These are phyloP conservation scores for Elongisporangium prolatum DNA, from an alignment of 352 stramenopile genomes.

Conservation along the genomic window DNA sequence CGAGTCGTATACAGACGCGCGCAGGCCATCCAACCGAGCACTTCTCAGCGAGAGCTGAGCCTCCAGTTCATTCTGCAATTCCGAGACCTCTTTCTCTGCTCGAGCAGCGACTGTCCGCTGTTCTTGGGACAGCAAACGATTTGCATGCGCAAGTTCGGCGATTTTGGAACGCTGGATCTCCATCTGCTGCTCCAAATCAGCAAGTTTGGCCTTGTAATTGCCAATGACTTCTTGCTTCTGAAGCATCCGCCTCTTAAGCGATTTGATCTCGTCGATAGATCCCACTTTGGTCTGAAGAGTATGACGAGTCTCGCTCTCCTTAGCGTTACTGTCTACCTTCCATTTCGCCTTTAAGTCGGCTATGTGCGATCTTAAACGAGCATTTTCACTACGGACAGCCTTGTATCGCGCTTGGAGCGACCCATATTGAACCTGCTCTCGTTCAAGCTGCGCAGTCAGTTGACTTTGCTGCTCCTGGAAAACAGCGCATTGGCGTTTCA, in stretches of 20 bases:
- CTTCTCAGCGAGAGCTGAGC: constrained; percentile 11
- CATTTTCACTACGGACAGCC: constrained; percentile 27
- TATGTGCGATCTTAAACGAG: constrained; percentile 20
- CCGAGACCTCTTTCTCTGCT: constrained; percentile 6
- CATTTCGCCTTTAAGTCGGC: constrained; percentile 12
- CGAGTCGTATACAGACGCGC: constrained; percentile 51
- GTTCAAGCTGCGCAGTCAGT: constrained; percentile 26
- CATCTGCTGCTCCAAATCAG: constrained; percentile 26
- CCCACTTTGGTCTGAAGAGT: not conserved
- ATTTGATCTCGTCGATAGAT: constrained; percentile 25
- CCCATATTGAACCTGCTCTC: constrained; percentile 20
- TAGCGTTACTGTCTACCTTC: not conserved
- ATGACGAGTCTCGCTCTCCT: constrained; percentile 4
- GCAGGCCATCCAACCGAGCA: constrained; percentile 44
- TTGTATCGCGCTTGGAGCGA: constrained; percentile 27
- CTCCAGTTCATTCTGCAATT: constrained; percentile 14
- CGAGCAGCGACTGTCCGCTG: constrained; percentile 17
- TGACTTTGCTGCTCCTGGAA: constrained; percentile 31
- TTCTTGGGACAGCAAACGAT: constrained; percentile 29
- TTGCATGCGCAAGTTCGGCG: constrained; percentile 29
- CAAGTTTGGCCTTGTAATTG: constrained; percentile 35
- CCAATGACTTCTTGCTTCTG: constrained; percentile 56
- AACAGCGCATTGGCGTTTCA: constrained; percentile 23
- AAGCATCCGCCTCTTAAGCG: constrained; percentile 41
- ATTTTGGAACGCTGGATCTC: constrained; percentile 25